Conservation (phyloP, 441 rosid genomes). For the Pelargonium cotyledonis region DNA sequence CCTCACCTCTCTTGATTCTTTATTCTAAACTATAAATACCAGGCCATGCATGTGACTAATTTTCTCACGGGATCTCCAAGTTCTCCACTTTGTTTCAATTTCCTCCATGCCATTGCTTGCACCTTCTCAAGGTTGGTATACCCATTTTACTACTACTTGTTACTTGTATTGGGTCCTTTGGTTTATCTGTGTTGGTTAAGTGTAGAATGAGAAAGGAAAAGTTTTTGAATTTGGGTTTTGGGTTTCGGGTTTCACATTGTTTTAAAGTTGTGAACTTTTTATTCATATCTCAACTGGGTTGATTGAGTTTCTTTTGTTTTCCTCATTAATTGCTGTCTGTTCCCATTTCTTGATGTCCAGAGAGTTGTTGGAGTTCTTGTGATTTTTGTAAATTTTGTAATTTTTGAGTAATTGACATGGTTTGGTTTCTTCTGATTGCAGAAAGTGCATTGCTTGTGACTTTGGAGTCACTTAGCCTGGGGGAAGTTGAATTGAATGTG, state of each 20-base stretch:
- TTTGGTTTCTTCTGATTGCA: not conserved
- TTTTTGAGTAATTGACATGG: not conserved
- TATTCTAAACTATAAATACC: not conserved
- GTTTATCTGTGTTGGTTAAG: not conserved
- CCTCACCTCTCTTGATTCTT: not conserved
- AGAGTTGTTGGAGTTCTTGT: no score
- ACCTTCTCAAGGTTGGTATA: not conserved
- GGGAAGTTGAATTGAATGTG: not conserved
- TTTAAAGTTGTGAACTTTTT: not conserved
- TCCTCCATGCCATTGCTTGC: not conserved
- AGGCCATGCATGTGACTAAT: not conserved
- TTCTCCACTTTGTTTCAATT: not conserved
- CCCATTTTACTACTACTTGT: not conserved
- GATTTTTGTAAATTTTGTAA: not conserved
- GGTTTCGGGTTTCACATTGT: not conserved
- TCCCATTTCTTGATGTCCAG: not conserved
- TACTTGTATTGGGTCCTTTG: not conserved
- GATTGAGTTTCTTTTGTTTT: not conserved
- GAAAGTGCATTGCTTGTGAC: not conserved
- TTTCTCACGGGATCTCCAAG: not conserved
- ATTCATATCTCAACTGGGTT: not conserved
- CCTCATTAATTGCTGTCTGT: not conserved
- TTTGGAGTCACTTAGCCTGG: conserved; percentile 1
- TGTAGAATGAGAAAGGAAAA: not conserved
- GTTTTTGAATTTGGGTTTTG: not conserved